Evolutionary conservation across 179 eudicot species (phyloP).

Genomic region (Silene vulgaris): DNA sequence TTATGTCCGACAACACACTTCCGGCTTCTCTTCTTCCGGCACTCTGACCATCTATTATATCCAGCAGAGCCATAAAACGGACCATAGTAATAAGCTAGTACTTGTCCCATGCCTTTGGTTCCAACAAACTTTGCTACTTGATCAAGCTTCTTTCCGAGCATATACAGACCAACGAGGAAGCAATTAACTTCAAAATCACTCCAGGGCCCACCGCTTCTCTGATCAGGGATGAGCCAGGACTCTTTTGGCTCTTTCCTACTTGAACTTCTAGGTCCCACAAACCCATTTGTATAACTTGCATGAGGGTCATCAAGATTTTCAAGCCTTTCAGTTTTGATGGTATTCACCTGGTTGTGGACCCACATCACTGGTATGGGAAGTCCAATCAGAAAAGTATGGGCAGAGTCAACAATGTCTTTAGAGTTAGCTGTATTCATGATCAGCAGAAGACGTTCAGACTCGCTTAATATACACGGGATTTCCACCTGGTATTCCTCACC

Average conservation of each 20-base stretch:
- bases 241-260: conserved; percentile 10
- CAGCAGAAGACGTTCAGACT: conserved; percentile 31
- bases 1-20: conserved; percentile 47
- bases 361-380: conserved; percentile 53
- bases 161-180: conserved; percentile 60
- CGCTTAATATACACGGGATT: conserved; percentile 44
- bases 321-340: conserved; percentile 21
- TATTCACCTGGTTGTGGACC: conserved; percentile 30
- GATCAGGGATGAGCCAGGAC: conserved; percentile 39
- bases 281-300: conserved; percentile 16
- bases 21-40: conserved; percentile 51
- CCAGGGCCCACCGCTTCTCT: conserved; percentile 38
- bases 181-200: conserved; percentile 55
- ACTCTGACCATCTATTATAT: conserved; percentile 51
- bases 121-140: conserved; percentile 50
- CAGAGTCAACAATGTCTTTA: conserved; percentile 22
- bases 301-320: conserved; percentile 10
- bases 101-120: conserved; percentile 48
- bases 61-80: conserved; percentile 46
- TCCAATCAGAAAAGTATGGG: conserved; percentile 41
- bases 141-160: conserved; percentile 60
- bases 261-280: background rate
- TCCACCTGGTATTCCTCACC: conserved; percentile 63
- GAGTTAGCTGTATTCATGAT: conserved; percentile 35
- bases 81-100: conserved; percentile 54